phyloP scores from a whole-genome alignment of 805 yeast genomes.

The Pichia nakasei region DNA sequence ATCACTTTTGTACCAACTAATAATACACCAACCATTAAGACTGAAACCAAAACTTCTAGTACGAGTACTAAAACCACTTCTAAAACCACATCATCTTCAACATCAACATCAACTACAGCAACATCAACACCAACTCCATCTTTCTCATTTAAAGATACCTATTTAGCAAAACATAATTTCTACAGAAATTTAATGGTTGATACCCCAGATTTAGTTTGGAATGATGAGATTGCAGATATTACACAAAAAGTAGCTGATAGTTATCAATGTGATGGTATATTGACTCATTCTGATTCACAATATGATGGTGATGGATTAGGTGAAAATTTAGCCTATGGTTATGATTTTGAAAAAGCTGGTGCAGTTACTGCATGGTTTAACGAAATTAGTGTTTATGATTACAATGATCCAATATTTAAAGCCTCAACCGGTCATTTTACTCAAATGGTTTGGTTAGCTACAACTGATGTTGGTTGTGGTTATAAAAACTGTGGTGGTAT shows the following conservation, averaged over 20 bases:
- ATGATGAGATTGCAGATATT: slow-evolving; percentile 36
- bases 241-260: slow-evolving; percentile 50
- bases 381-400: slow-evolving; percentile 48
- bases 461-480: slow-evolving; percentile 66
- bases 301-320: slow-evolving; percentile 41
- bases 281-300: slow-evolving; percentile 56
- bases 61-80: slow-evolving; percentile 7
- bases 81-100: slow-evolving; percentile 14
- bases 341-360: slow-evolving; percentile 33
- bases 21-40: too few relatives aligned
- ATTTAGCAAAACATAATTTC: slow-evolving; percentile 54
- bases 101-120: slow-evolving; percentile 14
- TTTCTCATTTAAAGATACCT: slow-evolving; percentile 31
- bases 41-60: too few relatives aligned
- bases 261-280: slow-evolving; percentile 47
- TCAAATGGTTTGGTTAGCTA: slow-evolving; percentile 64
- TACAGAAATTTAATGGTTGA: slow-evolving; percentile 43
- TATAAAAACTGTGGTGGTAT: slow-evolving; percentile 44
- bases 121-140: slow-evolving; percentile 5
- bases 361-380: slow-evolving; percentile 73
- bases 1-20: slow-evolving; percentile 9
- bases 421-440: slow-evolving; percentile 70
- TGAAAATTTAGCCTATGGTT: slow-evolving; percentile 77
- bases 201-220: slow-evolving; percentile 50
- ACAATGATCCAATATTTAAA: slow-evolving; percentile 38